A percentile compares a stretch with the other conserved stretches of the same genome.
These are phyloP conservation scores for Malassezia obtusa DNA, from an alignment of 1,284 basidiomycete genomes.

Conservation along the genomic window DNA sequence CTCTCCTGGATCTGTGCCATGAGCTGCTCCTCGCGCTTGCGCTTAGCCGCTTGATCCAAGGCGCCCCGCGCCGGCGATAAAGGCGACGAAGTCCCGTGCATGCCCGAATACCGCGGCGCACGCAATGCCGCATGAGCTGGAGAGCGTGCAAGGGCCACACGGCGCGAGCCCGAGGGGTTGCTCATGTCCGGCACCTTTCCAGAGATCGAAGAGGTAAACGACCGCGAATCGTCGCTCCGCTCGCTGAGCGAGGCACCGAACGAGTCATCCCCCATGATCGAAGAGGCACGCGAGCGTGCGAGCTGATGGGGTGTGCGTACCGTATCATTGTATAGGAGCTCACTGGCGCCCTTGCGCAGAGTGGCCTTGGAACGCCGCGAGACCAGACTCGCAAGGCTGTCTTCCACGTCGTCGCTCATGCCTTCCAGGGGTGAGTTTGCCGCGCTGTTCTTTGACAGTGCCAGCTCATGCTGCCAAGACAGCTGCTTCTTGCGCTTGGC, in stretches of 20 bases:
- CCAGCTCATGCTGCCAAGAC: constrained; percentile 26
- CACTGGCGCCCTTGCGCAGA: background rate
- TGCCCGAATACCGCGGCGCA: background rate
- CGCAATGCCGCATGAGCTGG: background rate
- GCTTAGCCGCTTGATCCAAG: constrained; percentile 4
- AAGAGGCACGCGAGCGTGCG: background rate
- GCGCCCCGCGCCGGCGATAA: constrained; percentile 1
- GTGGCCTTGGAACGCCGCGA: constrained; percentile 3
- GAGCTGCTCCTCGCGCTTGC: constrained; percentile 8
- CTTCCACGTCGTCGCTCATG: constrained; percentile 15
- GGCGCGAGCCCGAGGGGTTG: background rate
- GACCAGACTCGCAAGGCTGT: constrained; percentile 15
- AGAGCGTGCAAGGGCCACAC: constrained; percentile 7
- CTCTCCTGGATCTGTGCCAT: constrained; percentile 1
- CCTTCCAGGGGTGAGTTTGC: background rate
- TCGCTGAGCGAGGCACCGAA: constrained; percentile 11
- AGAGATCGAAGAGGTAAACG: constrained; percentile 7
- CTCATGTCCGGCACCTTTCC: background rate
- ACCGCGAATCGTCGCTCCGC: constrained; percentile 1
- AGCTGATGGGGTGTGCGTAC: background rate
- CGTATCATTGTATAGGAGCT: constrained; percentile 13
- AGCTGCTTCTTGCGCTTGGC: constrained; percentile 29
- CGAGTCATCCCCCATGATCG: constrained; percentile 1
- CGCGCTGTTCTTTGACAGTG: background rate
- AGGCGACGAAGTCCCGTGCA: background rate